Conservation (phyloP, 768 basidiomycete species). For the Lactarius sanguifluus region DNA sequence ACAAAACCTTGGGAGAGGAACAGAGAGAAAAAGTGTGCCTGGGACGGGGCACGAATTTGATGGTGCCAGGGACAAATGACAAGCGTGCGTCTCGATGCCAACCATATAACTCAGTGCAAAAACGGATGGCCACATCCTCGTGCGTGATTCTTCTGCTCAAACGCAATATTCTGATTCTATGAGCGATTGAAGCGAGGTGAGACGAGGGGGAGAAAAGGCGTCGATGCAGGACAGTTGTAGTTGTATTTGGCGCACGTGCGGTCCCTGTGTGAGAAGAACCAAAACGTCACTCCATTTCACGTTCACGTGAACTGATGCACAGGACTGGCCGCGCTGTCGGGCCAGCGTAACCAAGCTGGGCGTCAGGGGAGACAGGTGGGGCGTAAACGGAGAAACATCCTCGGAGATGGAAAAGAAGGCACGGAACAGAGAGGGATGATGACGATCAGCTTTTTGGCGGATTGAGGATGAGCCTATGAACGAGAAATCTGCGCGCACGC, state of each 20-base stretch:
- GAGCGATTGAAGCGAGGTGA: not conserved
- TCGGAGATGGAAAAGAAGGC: constrained; percentile 11
- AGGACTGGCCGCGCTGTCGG: constrained; percentile 10
- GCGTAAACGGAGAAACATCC: constrained; percentile 3
- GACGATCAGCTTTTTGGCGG: constrained; percentile 1
- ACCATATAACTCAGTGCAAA: not conserved
- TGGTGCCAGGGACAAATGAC: not conserved
- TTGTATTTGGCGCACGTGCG: not conserved
- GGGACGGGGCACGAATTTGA: not conserved
- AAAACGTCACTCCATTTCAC: not conserved
- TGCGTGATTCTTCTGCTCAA: not conserved
- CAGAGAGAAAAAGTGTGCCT: not conserved
- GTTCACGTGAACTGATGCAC: not conserved
- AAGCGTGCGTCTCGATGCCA: constrained; percentile 4
- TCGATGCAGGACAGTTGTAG: not conserved
- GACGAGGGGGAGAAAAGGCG: not conserved
- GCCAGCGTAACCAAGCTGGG: constrained; percentile 1
- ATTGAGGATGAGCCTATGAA: not conserved
- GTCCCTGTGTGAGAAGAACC: not conserved
- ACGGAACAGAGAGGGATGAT: constrained; percentile 5
- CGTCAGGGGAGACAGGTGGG: constrained; percentile 6
- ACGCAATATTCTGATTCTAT: not conserved
- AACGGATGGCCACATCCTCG: not conserved
- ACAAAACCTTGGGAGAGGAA: not conserved
- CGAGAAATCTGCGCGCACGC: not conserved